Evolutionary conservation across 176 grass and related monocot genomes (phyloP), one percentile per base, ranked within the genome.

Genomic region (Chloris gayana): DNA sequence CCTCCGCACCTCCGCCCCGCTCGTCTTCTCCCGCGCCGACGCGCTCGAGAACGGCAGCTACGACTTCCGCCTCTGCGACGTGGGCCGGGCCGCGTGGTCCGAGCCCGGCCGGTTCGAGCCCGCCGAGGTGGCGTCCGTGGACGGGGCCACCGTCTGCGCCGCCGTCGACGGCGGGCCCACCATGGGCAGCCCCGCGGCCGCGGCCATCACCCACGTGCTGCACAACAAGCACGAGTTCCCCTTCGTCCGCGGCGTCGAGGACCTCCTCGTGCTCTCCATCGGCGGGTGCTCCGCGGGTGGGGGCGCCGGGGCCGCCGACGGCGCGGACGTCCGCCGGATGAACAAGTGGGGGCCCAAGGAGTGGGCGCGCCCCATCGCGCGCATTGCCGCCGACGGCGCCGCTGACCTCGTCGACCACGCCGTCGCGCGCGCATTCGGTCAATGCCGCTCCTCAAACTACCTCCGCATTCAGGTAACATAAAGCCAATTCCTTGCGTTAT

Each of bases 191-290:
- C 92, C 96, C 5, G 84, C 90, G 13, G 90, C 82, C 39, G 90
- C 91, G 14, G 96, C 96, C 41, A 95, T 99, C 87, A 98, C 96
- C 19, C 96, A 98, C 87, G 96, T 98, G 41, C 91, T 99, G 45
- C 92, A 99, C 90, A 99, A 99, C 88, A 95, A 95, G 86, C 90
- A 93, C 64, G 92, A 99, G 82, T 99, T 99, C 82, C 96, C 96
- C 1, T 99, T 99, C 89, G 90, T 99, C 7, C 90, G 96, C 83
- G 92, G 96, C 64, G 96, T 99, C 59, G 96, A 99, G 86, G 96
- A 99, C 87, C 86, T 99, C 54, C 84, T 95, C 67, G 96, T 99
- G 17, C 90, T 99, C 72, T 99, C 96, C 80, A 81, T 99, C 67
- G 96, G 96, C 39, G 91, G 92, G 47, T 94, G 92, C 66, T 76